Evolutionary conservation across 2,329 filamentous ascomycete species (phyloP), one percentile per base, ranked within the genome.

Genomic region (Canariomyces notabilis): DNA sequence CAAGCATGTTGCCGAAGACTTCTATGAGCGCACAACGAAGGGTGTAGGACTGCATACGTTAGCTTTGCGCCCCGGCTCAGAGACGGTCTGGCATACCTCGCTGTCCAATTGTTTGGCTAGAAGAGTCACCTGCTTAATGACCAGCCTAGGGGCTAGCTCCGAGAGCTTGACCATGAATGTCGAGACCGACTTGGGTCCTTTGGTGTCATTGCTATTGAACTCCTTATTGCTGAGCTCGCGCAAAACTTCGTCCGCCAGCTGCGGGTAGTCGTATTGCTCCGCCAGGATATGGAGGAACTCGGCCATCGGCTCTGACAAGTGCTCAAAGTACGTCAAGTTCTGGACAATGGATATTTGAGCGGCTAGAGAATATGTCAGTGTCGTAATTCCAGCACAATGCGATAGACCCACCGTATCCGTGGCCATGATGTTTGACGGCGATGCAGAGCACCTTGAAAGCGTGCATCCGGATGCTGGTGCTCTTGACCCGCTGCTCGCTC

Each of bases 291-390:
- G 89, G 4, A 98, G 72, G 59, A 98, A 95, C 64, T 98, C 94
- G 23, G 93, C 93, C 93, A 98, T 98, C 1, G 93, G 93, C 62
- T 98, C 93, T 0, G 93, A 91, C n/a, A 98, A 72, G 66, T 98
- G 93, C 68, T 98, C 93, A 60, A 97, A 98, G 64, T 98, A 98
- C 5, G 93, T 95, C 56, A 98, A 71, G 62, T 93, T 97, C 66
- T 98, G 93, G 44, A 97, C 90, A 60, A 98, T 95, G 37, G 90
- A 95, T 38, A 95, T 97, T 75, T 98, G 93, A 2, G 93, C 93
- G 42, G 87, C 88, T 94, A 59, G 5, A 19, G 45, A 68, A 63
- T 53, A 63, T 53, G 48, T 55, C 51, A 58, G 58, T 18, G 6
- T 29, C 15, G n/a, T 11, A 15, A 1, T 15, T 20, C 5, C 9